Base-by-base conservation (phyloP, 2,329 filamentous ascomycete species). In the Herpotrichia juniperi region DNA sequence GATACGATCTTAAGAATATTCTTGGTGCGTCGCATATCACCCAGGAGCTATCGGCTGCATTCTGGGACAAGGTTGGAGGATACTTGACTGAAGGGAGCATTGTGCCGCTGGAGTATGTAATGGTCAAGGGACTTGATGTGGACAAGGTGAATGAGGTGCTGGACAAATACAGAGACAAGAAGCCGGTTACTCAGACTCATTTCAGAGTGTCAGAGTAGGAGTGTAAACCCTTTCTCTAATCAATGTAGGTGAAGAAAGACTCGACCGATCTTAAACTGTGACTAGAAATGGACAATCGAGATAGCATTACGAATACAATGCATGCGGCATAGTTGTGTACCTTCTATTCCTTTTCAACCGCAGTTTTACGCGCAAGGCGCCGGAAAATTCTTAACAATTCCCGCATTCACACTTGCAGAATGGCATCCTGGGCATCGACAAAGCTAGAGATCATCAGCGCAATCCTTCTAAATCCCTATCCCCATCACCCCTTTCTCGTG, bases 161-260 rank as follows among this genome's bases (percentile, higher is more conserved):
- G 45, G 74, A 78, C 66, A 59, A 57, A 12, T 77, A 76, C 63
- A 52, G 67, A 21, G 69, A 76, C 59, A 71, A 70, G 14, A 69
- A 70, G 26, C 8, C n/a, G 24, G 51, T 56, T 22, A 34, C 21
- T 8, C 56, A 59, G 17, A 53, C 58, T 4, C 58, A 59, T 17
- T 53, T 61, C 45, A 31, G 31, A 2, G 17, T 54, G 28, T 54
- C 47, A 3, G n/a, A 42, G n/a, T 55, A 48, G 32, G 31, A 7
- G 14, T 28, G 7, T 28, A 28, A 28, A 28, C 12, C 26, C 12
- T 28, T 7, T 28, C 26, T 28, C 7, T 28, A 28, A 28, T 28
- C 26, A 28, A 7, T 28, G 26, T n/a, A n/a, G n/a, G n/a, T n/a
- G n/a, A n/a, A n/a, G n/a, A n/a, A n/a, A n/a, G n/a, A n/a, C n/a